phyloP scores from a whole-genome alignment of 352 stramenopile genomes.

The Pythium brachiatum region DNA sequence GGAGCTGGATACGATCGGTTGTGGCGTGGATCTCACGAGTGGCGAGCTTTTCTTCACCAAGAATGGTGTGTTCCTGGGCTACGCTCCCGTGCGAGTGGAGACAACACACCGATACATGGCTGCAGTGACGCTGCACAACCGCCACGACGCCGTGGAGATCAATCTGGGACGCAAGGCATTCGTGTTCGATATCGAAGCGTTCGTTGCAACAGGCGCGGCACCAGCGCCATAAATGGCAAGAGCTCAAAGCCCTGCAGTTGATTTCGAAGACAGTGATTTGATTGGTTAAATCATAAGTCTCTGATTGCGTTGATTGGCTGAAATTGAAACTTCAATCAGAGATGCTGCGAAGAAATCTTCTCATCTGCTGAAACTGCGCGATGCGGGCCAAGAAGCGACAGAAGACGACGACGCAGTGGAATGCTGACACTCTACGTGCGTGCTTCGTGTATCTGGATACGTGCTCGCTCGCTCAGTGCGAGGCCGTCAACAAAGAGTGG shows the following conservation, averaged over 20 bases:
- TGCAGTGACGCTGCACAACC: slow-evolving; percentile 35
- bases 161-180: slow-evolving; percentile 36
- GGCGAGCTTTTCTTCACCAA: slow-evolving; percentile 36
- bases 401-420: not conserved
- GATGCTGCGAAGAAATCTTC: not conserved
- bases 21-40: slow-evolving; percentile 20
- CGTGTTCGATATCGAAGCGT: slow-evolving; percentile 34
- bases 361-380: no score
- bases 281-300: not conserved
- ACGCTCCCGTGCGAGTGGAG: slow-evolving; percentile 10
- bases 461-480: slow-evolving; percentile 18
- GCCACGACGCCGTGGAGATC: slow-evolving; percentile 29
- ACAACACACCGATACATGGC: slow-evolving; percentile 13
- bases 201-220: not conserved
- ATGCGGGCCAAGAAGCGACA: no score
- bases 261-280: no score
- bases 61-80: slow-evolving; percentile 29
- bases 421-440: slow-evolving; percentile 16
- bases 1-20: slow-evolving; percentile 22
- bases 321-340: not conserved
- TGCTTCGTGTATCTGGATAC: slow-evolving; percentile 26
- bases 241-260: no score
- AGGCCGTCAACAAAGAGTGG: slow-evolving; percentile 22
- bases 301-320: not conserved
- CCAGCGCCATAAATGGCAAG: no score